Conservation (phyloP, 768 basidiomycete species). For the Pholiota molesta region DNA sequence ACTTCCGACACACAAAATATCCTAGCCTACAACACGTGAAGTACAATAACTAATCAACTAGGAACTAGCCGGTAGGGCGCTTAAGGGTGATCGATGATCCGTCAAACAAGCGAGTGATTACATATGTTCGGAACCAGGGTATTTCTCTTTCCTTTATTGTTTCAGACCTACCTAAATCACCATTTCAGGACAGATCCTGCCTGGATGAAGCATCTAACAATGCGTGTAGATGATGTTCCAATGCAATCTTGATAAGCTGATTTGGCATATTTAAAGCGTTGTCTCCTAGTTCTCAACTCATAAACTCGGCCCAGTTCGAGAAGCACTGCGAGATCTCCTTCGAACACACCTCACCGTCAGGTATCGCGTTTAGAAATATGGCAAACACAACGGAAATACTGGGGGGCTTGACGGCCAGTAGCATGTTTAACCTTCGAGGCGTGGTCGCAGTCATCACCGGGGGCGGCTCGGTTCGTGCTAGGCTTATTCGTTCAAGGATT, state of each 20-base stretch:
- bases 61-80: too few relatives aligned
- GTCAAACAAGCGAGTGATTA: too few relatives aligned
- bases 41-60: too few relatives aligned
- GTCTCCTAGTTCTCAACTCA: background rate
- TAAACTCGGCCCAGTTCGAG: background rate
- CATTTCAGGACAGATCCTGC: background rate
- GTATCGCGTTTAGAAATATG: background rate
- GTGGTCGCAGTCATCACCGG: slow-evolving; percentile 12
- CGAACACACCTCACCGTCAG: background rate
- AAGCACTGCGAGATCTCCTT: background rate
- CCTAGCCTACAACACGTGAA: too few relatives aligned
- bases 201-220: background rate
- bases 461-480: slow-evolving; percentile 8
- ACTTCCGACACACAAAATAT: too few relatives aligned
- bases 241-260: background rate
- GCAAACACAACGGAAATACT: background rate
- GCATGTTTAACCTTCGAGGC: slow-evolving; percentile 6
- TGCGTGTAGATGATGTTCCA: background rate
- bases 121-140: too few relatives aligned
- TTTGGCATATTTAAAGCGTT: background rate
- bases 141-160: background rate
- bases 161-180: background rate
- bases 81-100: too few relatives aligned
- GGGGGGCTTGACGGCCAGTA: slow-evolving; percentile 2
- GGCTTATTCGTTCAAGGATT: background rate